These are phyloP conservation scores for Hemerocallis citrina DNA, from an alignment of 106 monocot species.

Conservation along the genomic window DNA sequence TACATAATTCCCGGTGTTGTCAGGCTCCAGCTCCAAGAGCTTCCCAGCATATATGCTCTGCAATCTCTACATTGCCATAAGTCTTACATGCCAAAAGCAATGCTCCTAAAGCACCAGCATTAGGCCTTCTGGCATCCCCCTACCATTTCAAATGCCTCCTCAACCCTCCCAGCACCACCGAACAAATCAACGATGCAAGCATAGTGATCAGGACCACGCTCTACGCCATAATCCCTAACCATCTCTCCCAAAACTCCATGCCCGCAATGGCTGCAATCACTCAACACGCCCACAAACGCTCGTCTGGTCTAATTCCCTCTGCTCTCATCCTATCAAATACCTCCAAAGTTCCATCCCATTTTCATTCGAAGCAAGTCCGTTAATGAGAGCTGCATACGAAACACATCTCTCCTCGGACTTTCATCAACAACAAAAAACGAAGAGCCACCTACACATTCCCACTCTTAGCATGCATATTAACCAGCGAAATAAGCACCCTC, in stretches of 20 bases:
- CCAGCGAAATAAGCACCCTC: conserved; percentile 42
- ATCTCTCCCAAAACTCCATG: conserved; percentile 35
- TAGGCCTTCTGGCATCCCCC: conserved; percentile 31
- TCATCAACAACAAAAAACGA: conserved; percentile 29
- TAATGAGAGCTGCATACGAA: conserved; percentile 51
- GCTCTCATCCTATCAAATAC: conserved; percentile 32
- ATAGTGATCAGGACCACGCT: conserved; percentile 38
- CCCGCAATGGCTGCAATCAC: conserved; percentile 50
- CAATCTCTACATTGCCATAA: conserved; percentile 42
- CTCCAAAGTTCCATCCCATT: conserved; percentile 23
- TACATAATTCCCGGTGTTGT: conserved; percentile 46
- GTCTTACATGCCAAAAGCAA: conserved; percentile 50
- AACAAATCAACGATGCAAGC: conserved; percentile 48
- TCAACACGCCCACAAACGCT: conserved; percentile 50
- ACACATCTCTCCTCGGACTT: conserved; percentile 29
- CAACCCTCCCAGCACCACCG: conserved; percentile 48
- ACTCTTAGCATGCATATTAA: conserved; percentile 62
- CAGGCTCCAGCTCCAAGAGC: conserved; percentile 48
- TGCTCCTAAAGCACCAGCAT: conserved; percentile 47
- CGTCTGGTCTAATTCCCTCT: conserved; percentile 33
- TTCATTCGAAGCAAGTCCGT: conserved; percentile 55
- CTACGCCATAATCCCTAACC: conserved; percentile 27
- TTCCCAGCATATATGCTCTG: conserved; percentile 30
- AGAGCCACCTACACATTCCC: conserved; percentile 36
- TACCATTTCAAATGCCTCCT: conserved; percentile 38